Evolutionary conservation across 2,329 filamentous ascomycete species (phyloP), one percentile per base, ranked within the genome.

Genomic region (Monilinia vaccinii-corymbosi): DNA sequence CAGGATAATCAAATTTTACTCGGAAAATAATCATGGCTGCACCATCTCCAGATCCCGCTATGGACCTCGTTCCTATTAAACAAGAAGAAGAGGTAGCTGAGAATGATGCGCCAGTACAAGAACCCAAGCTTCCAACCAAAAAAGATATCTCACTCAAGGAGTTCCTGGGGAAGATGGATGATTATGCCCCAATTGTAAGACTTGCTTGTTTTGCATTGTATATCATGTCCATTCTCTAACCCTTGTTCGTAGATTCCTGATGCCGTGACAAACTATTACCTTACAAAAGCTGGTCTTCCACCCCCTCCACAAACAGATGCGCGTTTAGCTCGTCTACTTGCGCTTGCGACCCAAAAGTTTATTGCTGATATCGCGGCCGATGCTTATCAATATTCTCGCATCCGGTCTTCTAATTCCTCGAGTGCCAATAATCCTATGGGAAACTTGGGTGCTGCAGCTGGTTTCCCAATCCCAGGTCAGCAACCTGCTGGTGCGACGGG

Each of bases 331-430:
- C 91, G 93, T 51, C 87, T 99, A 3, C 87, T 99, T 47, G 93
- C 94, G 2, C 88, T 99, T 10, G 94, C 94, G n/a, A 96, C 94
- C 0, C 94, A 99, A 72, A 99, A 99, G 73, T 99, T 99, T 79
- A 89, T 99, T 69, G 92, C 94, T 61, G 94, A 99, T 73, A 91
- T 99, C 66, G 94, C 94, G 1, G 92, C 94, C 60, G 94, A 99
- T 73, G 91, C 94, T 3, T 99, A 99, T 74, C 94, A 99, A 75
- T 97, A 97, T 79, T 91, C 88, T 63, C 90, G 93, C 57, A 97
- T 99, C 70, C 87, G 94, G 45, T 89, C 90, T n/a, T 93, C 89
- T 25, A 95, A 94, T 71, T 91, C 87, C 61, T 85, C 82, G 31
- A 92, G 89, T 64, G 86, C 87, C 14, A 96, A 92, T 73, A 97